Evolutionary conservation across 169 alveolate genomes (phyloP), one percentile per base, ranked within the genome.

Genomic region (Eimeria falciformis): DNA sequence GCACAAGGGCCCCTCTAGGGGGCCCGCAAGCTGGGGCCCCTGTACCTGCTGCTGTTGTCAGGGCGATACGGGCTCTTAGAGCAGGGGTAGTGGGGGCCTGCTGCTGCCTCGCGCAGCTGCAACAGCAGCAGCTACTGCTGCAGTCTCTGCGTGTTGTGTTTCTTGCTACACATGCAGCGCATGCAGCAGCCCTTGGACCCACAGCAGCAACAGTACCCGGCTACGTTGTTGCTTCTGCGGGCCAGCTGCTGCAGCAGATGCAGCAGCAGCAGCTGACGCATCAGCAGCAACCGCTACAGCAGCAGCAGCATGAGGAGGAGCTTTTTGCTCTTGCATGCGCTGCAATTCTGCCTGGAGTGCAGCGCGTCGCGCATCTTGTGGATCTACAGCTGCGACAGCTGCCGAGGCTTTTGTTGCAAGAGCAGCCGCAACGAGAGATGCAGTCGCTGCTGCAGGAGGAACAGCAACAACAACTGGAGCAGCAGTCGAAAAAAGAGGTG

Each of bases 131-230:
- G 27, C 71, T 58, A 27, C 71, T 58, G 71, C 71, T 58, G 71
- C 71, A 21, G 27, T 58, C 71, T 7, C 71, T 58, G 71, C 71
- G 71, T 7, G 29, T 58, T 7, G 29, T n/a, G 18, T 58, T 58
- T 58, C 9, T 58, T 14, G 71, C 71, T 14, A 21, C 25, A 27
- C 71, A 58, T n/a, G 71, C 27, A 9, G 33, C 71, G 27, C 71
- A 58, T 58, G 71, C 71, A n/a, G 71, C 71, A 58, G 71, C 71
- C 21, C 71, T 58, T 14, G 71, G 71, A 27, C 71, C 71, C 27
- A 9, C 71, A 14, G 71, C 71, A 58, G 71, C 71, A 58, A 58
- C 71, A 58, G 71, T 27, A 58, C 71, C 71, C 29, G 71, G 71
- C 71, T 58, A 58, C 27, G 71, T 58, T 58, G 71, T 58, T n/a